Evolutionary conservation across 225 moss, liverwort and hornwort species (phyloP).

Genomic region (Neckera pumila): DNA sequence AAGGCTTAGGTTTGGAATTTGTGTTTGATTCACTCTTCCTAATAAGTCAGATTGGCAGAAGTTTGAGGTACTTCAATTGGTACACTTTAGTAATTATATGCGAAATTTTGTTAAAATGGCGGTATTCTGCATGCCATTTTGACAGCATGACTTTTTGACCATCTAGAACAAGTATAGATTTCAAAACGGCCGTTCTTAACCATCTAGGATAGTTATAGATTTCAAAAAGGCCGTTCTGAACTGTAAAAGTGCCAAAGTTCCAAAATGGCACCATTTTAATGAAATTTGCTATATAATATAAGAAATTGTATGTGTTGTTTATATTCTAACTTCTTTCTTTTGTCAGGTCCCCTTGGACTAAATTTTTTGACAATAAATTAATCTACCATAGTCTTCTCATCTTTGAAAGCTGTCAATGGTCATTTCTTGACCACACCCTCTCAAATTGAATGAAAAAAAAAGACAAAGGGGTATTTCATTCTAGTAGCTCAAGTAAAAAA

Average conservation of each 20-base stretch:
- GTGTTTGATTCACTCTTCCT: not conserved
- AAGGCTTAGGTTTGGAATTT: not conserved
- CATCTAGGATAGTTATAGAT: no score
- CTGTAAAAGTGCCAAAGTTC: no score
- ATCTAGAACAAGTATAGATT: no score
- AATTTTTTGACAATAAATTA: not conserved
- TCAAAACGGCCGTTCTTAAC: no score
- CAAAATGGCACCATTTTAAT: no score
- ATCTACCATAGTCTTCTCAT: not conserved
- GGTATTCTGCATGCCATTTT: no score
- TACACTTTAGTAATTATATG: not conserved
- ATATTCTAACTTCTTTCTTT: not conserved
- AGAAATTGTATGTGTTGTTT: not conserved
- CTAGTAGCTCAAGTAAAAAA: not conserved
- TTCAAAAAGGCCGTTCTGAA: no score
- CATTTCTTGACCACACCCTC: not conserved
- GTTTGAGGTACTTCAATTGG: not conserved
- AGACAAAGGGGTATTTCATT: not conserved
- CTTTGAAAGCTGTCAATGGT: not conserved
- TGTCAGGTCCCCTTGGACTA: not conserved
- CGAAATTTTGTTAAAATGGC: no score
- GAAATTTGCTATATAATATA: no score
- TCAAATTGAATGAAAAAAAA: not conserved
- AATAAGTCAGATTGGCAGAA: rapidly evolving
- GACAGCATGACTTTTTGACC: no score